phyloP scores from a whole-genome alignment of 345 rosid species.

The Populus pruinosa region DNA sequence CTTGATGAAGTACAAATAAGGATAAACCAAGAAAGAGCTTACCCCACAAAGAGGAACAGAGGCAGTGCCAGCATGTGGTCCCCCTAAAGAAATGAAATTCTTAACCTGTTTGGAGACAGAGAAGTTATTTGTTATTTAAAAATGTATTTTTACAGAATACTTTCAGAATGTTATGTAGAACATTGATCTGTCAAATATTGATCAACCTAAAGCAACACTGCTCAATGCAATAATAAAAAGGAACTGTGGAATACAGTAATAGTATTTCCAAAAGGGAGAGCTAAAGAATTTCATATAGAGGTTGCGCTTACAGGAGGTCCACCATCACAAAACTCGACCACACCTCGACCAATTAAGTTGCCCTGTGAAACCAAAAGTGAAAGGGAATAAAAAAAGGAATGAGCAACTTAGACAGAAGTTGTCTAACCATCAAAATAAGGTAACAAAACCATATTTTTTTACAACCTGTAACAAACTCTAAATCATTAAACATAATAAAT shows the following conservation, averaged over 20 bases:
- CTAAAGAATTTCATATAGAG: not conserved
- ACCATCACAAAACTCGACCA: slow-evolving; percentile 76
- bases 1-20: not conserved
- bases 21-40: slow-evolving; percentile 28
- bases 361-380: slow-evolving; percentile 49
- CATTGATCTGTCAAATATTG: not conserved
- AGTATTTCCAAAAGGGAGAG: not conserved
- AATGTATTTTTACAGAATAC: not conserved
- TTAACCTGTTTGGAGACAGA: slow-evolving; percentile 45
- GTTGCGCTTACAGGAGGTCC: slow-evolving; percentile 62
- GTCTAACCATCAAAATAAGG: not conserved
- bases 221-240: not conserved
- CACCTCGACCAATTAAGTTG: slow-evolving; percentile 82
- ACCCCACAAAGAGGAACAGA: slow-evolving; percentile 95
- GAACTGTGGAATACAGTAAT: not conserved
- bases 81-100: slow-evolving; percentile 81
- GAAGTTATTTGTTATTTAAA: not conserved
- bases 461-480: not conserved
- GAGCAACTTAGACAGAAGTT: not conserved
- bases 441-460: not conserved
- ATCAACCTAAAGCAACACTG: not conserved
- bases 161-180: not conserved
- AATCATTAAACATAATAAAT: not conserved
- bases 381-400: not conserved
- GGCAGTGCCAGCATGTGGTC: slow-evolving; percentile 98